These are phyloP conservation scores for Phyllosticta citribraziliensis DNA, from an alignment of 2,329 filamentous ascomycete species.

Conservation along the genomic window DNA sequence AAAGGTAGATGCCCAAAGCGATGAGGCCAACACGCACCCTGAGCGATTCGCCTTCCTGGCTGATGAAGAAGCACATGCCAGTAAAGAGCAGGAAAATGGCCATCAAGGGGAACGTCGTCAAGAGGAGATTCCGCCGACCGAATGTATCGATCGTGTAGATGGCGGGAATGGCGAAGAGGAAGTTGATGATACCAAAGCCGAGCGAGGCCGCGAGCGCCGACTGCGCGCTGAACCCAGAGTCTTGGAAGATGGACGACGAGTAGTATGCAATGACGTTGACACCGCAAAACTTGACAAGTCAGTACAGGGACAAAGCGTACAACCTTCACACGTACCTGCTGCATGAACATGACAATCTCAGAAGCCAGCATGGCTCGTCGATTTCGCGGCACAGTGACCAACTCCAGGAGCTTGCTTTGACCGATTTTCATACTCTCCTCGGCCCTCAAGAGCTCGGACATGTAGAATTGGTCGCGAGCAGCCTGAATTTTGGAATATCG, in stretches of 20 bases:
- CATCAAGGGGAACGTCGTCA: constrained; percentile 40
- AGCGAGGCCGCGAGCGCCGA: constrained; percentile 31
- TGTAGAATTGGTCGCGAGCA: constrained; percentile 45
- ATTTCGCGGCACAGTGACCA: constrained; percentile 20
- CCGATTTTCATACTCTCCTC: constrained; percentile 25
- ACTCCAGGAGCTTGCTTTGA: constrained; percentile 21
- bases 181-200: constrained; percentile 37
- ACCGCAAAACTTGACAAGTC: constrained; percentile 16
- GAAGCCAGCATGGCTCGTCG: constrained; percentile 19
- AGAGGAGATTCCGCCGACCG: constrained; percentile 32
- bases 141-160: constrained; percentile 35
- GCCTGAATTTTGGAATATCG: constrained; percentile 43
- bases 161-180: constrained; percentile 36
- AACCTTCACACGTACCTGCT: constrained; percentile 16
- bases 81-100: constrained; percentile 41
- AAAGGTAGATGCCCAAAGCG: constrained; percentile 38
- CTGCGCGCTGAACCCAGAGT: constrained; percentile 18
- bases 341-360: constrained; percentile 27
- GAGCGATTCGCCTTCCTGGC: constrained; percentile 17
- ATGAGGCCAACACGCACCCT: constrained; percentile 22
- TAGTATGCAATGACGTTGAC: constrained; percentile 25
- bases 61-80: constrained; percentile 31
- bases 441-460: constrained; percentile 22
- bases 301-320: background rate
- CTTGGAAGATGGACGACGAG: constrained; percentile 22